Percentiles rank a stretch among this genome's conserved stretches.
Evolutionary conservation across 257 asterid genomes (phyloP).

Genomic region (Haberlea rhodopensis): DNA sequence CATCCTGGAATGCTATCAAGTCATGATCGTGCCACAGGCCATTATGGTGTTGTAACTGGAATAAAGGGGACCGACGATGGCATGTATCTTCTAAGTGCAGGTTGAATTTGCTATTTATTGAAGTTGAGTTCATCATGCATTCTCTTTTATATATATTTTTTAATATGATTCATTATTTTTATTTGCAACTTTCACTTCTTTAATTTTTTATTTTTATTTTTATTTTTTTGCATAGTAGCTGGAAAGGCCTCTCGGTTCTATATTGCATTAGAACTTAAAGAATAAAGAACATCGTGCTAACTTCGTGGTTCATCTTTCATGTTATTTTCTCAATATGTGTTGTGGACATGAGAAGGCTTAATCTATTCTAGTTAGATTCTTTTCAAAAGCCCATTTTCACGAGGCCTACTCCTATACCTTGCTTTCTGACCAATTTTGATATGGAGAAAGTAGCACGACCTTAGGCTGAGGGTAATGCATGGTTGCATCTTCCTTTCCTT

Average conservation of each 20-base stretch:
- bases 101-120: slow-evolving; percentile 39
- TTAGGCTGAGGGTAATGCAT: not conserved
- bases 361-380: slow-evolving; percentile 9
- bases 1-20: slow-evolving; percentile 96
- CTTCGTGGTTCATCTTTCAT: not conserved
- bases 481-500: not conserved
- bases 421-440: slow-evolving; percentile 4
- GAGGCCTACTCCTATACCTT: slow-evolving; percentile 1
- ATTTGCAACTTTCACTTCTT: slow-evolving; percentile 10
- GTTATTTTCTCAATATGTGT: slow-evolving; percentile 1
- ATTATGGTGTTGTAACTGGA: slow-evolving; percentile 91
- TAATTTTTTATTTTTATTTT: too few species aligned
- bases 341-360: slow-evolving; percentile 11
- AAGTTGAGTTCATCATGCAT: not conserved
- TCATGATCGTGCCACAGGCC: slow-evolving; percentile 92
- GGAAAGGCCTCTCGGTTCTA: not conserved
- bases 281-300: slow-evolving; percentile 12
- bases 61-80: slow-evolving; percentile 84
- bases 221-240: not conserved
- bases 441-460: slow-evolving; percentile 5
- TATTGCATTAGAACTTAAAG: not conserved
- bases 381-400: not conserved
- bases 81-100: slow-evolving; percentile 97
- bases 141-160: slow-evolving; percentile 5
- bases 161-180: slow-evolving; percentile 4